Percentiles rank a stretch among this genome's conserved stretches.
These are phyloP conservation scores for Naganishia vaughanmartiniae DNA, from an alignment of 768 basidiomycete species.

Conservation along the genomic window DNA sequence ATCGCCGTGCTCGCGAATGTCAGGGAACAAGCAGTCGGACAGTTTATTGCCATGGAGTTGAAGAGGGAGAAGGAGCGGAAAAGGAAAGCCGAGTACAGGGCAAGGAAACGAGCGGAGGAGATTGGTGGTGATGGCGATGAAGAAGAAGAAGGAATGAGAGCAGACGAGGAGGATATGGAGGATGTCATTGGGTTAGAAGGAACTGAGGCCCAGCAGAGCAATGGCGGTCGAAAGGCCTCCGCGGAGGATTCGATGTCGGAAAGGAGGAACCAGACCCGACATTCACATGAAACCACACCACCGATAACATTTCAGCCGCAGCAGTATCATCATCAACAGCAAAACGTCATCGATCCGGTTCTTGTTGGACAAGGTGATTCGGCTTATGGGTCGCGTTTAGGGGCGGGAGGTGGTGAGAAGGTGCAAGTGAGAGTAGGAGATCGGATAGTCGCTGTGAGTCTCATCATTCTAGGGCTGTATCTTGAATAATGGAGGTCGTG, in stretches of 20 bases:
- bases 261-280: background rate
- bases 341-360: constrained; percentile 1
- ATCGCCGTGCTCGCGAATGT: background rate
- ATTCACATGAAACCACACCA: background rate
- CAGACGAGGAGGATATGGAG: background rate
- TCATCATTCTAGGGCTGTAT: background rate
- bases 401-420: background rate
- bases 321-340: constrained; percentile 3
- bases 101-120: constrained; percentile 10
- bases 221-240: background rate
- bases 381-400: background rate
- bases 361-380: background rate
- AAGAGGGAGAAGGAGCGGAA: constrained; percentile 16
- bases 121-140: background rate
- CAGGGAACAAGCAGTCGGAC: background rate
- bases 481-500: background rate
- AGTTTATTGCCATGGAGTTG: constrained; percentile 8
- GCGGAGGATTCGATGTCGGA: background rate
- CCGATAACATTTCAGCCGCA: background rate
- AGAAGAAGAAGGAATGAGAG: background rate
- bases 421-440: constrained; percentile 6
- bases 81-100: constrained; percentile 7
- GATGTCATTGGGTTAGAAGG: background rate
- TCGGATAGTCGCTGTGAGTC: constrained; percentile 17
- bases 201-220: background rate